Percentiles rank a stretch among this genome's conserved stretches.
Conservation (phyloP, 208 protist species). For the Trypanosoma scelopori region DNA sequence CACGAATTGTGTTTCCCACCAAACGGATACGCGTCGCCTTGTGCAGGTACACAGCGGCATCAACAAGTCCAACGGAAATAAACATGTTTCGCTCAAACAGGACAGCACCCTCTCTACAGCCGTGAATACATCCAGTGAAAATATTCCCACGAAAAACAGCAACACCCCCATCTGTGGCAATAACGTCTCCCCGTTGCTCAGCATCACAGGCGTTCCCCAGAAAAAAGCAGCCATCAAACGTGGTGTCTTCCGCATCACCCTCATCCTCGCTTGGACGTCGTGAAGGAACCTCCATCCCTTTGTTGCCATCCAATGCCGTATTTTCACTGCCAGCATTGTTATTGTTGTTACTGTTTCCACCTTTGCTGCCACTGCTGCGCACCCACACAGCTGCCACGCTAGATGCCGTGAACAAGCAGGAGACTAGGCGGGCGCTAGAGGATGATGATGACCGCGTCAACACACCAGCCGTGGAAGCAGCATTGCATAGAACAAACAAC, state of each 20-base stretch:
- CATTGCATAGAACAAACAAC: conserved; percentile 57
- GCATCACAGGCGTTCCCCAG: conserved; percentile 34
- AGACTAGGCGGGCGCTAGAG: neutral
- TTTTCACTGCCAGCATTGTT: too few species aligned
- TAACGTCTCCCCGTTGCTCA: conserved; percentile 55
- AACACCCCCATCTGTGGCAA: conserved; percentile 49
- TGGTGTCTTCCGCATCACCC: conserved; percentile 19
- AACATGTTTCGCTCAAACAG: conserved; percentile 69
- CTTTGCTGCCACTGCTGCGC: conserved; percentile 18
- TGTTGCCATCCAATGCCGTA: too few species aligned
- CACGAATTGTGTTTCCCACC: conserved; percentile 53
- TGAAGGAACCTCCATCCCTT: neutral
- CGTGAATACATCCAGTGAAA: conserved; percentile 74
- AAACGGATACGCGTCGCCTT: conserved; percentile 40
- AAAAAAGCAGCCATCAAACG: conserved; percentile 69
- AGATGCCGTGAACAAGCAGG: conserved; percentile 30
- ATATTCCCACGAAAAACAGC: conserved; percentile 59
- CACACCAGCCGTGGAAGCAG: neutral
- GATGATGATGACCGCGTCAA: neutral
- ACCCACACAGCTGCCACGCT: conserved; percentile 58
- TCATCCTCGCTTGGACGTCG: neutral
- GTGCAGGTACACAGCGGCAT: conserved; percentile 40
- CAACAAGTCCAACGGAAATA: conserved; percentile 13
- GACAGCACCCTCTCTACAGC: conserved; percentile 34
- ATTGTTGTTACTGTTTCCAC: neutral